Base-by-base conservation (phyloP, 2,329 filamentous ascomycete genomes). In the Dactylonectria macrodidyma region DNA sequence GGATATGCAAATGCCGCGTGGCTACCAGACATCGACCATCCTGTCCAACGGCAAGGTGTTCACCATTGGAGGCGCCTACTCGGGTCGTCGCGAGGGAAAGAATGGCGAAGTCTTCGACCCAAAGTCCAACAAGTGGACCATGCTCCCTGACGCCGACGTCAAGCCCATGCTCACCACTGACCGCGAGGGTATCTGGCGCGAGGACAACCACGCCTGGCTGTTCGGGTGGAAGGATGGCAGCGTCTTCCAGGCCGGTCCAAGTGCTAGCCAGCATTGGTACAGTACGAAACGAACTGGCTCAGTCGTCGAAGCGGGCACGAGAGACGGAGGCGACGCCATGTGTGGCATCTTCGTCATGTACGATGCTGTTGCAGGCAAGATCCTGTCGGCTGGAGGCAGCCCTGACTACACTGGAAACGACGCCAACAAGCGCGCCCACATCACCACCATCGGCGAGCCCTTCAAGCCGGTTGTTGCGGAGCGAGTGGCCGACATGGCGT, bases 211-310 rank as follows among this genome's bases (percentile, higher is more conserved):
- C 59, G 77, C 65, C 9, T 78, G 79, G 75, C 67, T 80, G 1
- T 77, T 80, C n/a, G 78, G 75, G 6, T 80, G 78, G 78, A 88
- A 88, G 75, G 82, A 87, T 67, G 78, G 78, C 7, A 82, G 77
- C 16, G 82, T 88, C 5, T 88, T 89, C 74, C 87, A 89, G 71
- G 88, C 86, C 2, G 88, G 88, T 0, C 88, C 87, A 1, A 85
- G 83, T 62, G 84, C 78, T 55, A 78, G 80, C 1, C 88, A 89
- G 84, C 85, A 90, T 73, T 91, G 89, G 89, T 90, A 85, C 71
- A 78, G 80, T 36, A 86, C 84, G 0, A 72, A 72, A 1, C 84
- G 83, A 6, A 76, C 75, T 36, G 88, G 88, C 2, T 59, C 58
- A 1, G 59, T 72, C 2, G 47, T 55, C 19, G 46, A 62, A 19